Base-by-base conservation (phyloP, 2,329 filamentous ascomycete genomes). In the Claviceps quebecensis region DNA sequence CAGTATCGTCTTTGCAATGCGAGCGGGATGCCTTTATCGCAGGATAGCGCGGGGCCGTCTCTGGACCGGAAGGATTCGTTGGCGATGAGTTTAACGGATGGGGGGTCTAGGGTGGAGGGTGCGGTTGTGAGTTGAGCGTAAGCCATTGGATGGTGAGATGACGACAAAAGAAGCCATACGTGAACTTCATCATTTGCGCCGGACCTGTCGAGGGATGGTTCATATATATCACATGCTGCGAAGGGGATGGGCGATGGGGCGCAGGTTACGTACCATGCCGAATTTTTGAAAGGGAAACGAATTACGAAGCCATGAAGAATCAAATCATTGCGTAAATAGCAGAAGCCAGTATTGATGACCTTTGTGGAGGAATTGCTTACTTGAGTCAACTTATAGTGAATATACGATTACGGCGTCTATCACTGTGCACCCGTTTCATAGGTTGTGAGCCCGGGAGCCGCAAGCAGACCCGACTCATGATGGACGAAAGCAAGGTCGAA, bases 1-100 rank as follows among this genome's bases (percentile, higher is more conserved):
- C 75, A 76, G 56, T 83, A 79, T 59, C 72, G 72, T 39, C 67
- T 83, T n/a, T 62, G 60, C 39, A 57, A 59, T 38, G 58, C 55
- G 36, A 65, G 65, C 41, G 65, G 62, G 39, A 49, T 59, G 50
- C 53, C 55, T 17, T 53, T 51, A 36, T 50, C 49, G 14, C 46
- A 51, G 53, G 46, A 51, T 53, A 50, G 39, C 46, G 39, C 50
- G 44, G 45, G 46, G 7, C 37, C 52, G 22, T 43, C 45, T n/a
- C 45, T 55, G 13, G 60, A 63, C 36, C 58, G 56, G 22, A 67
- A 64, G 45, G 62, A 64, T 37, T 55, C 61, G 17, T 53, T 51
- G 1, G 45, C 57, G 34, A 53, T 56, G n/a, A 57, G 55, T 4
- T 51, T 52, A 1, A 53, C 53, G 16, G 51, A 57, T 23, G 48